These are phyloP conservation scores for Crepidotus variabilis DNA, from an alignment of 768 basidiomycete genomes.

Conservation along the genomic window DNA sequence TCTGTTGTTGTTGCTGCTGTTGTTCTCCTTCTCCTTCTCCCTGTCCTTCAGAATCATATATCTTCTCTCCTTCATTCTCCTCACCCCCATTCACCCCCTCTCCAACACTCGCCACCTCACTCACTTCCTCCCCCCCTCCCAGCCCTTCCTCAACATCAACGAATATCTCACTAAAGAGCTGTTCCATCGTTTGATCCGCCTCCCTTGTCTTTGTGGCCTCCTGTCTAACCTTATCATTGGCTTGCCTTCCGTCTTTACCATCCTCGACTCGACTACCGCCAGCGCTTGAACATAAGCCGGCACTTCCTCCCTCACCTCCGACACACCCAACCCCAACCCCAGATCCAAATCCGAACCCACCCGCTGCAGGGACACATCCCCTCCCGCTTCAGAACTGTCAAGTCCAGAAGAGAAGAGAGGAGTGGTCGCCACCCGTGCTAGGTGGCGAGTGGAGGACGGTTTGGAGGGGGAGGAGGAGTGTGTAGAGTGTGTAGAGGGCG, in stretches of 20 bases:
- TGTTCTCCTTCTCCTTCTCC: conserved; percentile 9
- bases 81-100: neutral
- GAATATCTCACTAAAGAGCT: too few relatives aligned
- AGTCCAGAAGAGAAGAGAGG: too few relatives aligned
- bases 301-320: conserved; percentile 17
- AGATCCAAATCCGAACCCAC: conserved; percentile 50
- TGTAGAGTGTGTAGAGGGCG: conserved; percentile 16
- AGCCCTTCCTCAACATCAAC: too few relatives aligned
- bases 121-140: too few relatives aligned
- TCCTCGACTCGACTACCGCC: conserved; percentile 18
- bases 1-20: conserved; percentile 20
- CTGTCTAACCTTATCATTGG: conserved; percentile 47
- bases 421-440: conserved; percentile 95
- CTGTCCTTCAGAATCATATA: neutral
- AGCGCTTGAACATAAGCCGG: conserved; percentile 18
- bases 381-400: too few relatives aligned
- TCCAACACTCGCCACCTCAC: too few relatives aligned
- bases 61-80: neutral
- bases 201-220: conserved; percentile 42
- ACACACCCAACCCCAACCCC: conserved; percentile 4
- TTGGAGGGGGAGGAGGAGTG: conserved; percentile 19
- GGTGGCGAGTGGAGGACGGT: conserved; percentile 85
- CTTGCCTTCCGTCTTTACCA: conserved; percentile 9
- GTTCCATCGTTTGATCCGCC: conserved; percentile 1
- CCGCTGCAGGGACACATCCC: conserved; percentile 85